Evolutionary conservation across 192 early-diverging fungal species (phyloP).

Genomic region (Gamsiella multidivaricata): DNA sequence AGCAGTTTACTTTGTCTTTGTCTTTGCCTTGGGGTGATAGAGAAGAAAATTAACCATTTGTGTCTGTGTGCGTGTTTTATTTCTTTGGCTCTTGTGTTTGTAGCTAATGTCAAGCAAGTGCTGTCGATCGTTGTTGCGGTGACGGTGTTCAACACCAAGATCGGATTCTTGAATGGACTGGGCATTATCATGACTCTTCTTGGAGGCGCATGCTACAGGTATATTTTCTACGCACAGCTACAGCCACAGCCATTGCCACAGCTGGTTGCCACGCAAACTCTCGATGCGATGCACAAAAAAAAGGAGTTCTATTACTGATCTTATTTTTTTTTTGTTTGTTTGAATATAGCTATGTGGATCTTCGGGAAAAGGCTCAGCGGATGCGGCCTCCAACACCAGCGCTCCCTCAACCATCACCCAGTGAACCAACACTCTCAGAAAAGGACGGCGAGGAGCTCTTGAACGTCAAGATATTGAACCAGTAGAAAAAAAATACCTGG

Average conservation of each 20-base stretch:
- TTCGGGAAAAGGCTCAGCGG: conserved; percentile 41
- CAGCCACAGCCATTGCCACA: too few relatives aligned
- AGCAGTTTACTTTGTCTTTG: neutral
- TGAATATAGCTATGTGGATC: conserved; percentile 38
- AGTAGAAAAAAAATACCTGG: too few relatives aligned
- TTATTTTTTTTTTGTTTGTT: neutral
- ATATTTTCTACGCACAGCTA: conserved; percentile 11
- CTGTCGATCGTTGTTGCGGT: conserved; percentile 73
- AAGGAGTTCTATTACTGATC: too few relatives aligned
- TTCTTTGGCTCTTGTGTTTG: neutral
- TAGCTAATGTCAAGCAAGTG: conserved; percentile 81
- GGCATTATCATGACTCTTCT: conserved; percentile 71
- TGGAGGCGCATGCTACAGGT: conserved; percentile 71
- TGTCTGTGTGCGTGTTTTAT: neutral
- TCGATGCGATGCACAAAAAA: too few relatives aligned
- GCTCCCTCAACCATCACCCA: conserved; percentile 26
- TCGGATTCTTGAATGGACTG: conserved; percentile 66
- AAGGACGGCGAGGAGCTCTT: conserved; percentile 42
- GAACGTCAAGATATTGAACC: conserved; percentile 46
- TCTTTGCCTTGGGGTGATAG: too few relatives aligned
- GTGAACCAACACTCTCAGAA: conserved; percentile 34
- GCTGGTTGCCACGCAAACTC: too few relatives aligned
- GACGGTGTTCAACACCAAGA: conserved; percentile 67
- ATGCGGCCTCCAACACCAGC: conserved; percentile 43
- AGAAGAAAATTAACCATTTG: neutral